Base-by-base conservation (phyloP, 1,139 yeast genomes). In the Pneumocystis canis region DNA sequence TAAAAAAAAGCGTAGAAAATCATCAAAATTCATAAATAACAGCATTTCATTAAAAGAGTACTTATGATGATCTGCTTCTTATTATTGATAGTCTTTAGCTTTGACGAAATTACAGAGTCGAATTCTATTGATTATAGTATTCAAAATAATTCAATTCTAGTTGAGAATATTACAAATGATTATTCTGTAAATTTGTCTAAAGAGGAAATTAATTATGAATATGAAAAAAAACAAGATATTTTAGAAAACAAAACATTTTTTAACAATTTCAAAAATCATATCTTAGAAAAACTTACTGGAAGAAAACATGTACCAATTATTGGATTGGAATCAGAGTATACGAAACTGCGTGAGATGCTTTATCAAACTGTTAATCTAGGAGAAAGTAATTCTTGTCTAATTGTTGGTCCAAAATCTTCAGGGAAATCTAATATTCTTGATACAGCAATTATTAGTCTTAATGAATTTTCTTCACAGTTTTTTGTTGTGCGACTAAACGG, bases 381-480 rank as follows among this genome's bases (percentile, higher is more conserved):
- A 53, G 95, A 89, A 68, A 92, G 96, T 4, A 89, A 87, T 70
- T 89, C 97, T 0, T 82, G 85, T 9, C 75, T 90, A 11, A 65
- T 92, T 0, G 79, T 89, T 60, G 98, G 98, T 0, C 90, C 96
- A 0, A 75, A 90, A 60, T 82, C 87, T 0, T 76, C 83, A 5
- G 97, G 96, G 0, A 92, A 92, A 71, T 79, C 94, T 0, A 74
- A 82, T 1, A 73, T 87, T 11, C 76, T 90, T 7, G 79, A 85
- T 59, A 74, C 77, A 5, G 88, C 87, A 0, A 66, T 92, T 33
- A 67, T 72, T 0, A 74, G 77, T n/a, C 74, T 89, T 31, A 77
- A 77, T 67, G 71, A 73, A 1, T 60, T 61, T 18, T 41, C 57
- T 16, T 73, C 72, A 3, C 76, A 78, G 62, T 89, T 84, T 71